Percentiles rank a stretch among this genome's conserved stretches.
Conservation (phyloP, 148 eudicot genomes). For the Cornus kousa region DNA sequence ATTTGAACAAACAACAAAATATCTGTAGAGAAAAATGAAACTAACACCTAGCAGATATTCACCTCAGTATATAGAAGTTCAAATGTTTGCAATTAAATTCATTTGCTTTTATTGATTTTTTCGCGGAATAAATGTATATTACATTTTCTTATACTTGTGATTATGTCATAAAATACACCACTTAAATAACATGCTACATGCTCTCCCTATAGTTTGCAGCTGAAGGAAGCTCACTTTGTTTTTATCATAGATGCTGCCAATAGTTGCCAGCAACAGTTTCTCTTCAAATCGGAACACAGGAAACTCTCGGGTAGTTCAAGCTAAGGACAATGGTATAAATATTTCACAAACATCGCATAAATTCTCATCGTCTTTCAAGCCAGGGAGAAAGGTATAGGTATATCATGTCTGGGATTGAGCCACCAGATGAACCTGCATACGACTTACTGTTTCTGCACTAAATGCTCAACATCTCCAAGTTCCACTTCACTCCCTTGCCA, state of each 20-base stretch:
- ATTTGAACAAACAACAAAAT: too few relatives aligned
- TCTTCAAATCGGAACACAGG: neutral
- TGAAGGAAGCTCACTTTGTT: neutral
- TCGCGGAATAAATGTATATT: neutral
- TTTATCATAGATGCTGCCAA: neutral
- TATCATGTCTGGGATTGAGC: neutral
- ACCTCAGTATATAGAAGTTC: too few relatives aligned
- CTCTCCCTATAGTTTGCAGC: neutral
- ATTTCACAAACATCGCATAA: neutral
- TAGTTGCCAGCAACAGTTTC: neutral
- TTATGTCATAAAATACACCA: too few relatives aligned
- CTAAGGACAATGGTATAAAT: neutral
- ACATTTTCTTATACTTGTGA: too few relatives aligned
- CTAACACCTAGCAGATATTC: too few relatives aligned
- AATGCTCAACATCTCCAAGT: slow-evolving; percentile 47
- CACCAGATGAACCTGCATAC: neutral
- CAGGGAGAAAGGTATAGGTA: neutral
- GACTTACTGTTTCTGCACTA: slow-evolving; percentile 40
- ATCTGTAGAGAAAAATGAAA: too few relatives aligned
- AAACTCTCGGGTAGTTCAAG: neutral
- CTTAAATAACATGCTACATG: neutral
- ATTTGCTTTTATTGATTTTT: too few relatives aligned
- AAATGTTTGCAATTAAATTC: too few relatives aligned
- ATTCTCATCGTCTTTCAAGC: neutral
- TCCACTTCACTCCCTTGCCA: slow-evolving; percentile 41